These are phyloP conservation scores for Paraleonurus japonicus DNA, from an alignment of 257 asterid species.

Conservation along the genomic window DNA sequence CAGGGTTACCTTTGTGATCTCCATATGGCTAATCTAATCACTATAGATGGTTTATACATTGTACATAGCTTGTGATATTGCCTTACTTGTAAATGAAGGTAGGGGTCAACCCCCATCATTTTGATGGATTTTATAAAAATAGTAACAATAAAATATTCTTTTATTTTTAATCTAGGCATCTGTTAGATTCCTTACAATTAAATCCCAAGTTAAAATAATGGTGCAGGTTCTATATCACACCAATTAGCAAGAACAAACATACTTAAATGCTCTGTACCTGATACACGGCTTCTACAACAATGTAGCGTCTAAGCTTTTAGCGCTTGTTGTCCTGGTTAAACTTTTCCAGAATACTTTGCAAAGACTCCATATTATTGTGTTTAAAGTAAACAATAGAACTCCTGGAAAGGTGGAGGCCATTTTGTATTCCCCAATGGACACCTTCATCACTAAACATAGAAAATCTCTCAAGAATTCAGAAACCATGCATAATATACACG, in stretches of 20 bases:
- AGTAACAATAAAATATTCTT: not conserved
- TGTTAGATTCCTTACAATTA: not conserved
- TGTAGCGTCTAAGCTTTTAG: constrained; percentile 81
- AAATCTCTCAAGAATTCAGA: not conserved
- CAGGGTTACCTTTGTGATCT: not conserved
- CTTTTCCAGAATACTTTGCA: constrained; percentile 55
- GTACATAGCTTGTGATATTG: not conserved
- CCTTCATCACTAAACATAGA: constrained; percentile 68
- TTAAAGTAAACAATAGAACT: constrained; percentile 70
- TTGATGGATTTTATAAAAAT: not conserved
- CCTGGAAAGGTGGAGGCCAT: constrained; percentile 85
- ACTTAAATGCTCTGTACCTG: constrained; percentile 52
- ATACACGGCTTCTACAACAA: constrained; percentile 79
- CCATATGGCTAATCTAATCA: not conserved
- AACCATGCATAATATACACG: not conserved
- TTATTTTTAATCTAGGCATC: not conserved
- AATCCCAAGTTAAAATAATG: not conserved
- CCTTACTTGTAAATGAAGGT: not conserved
- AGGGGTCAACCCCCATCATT: not conserved
- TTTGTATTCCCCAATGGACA: constrained; percentile 89
- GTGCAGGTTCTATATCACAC: not conserved
- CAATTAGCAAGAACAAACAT: not conserved
- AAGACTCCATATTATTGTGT: constrained; percentile 75
- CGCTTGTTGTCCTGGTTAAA: constrained; percentile 58
- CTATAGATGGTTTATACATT: not conserved